Base-by-base conservation (phyloP, 208 protist species). In the Crithidia acanthocephali region DNA sequence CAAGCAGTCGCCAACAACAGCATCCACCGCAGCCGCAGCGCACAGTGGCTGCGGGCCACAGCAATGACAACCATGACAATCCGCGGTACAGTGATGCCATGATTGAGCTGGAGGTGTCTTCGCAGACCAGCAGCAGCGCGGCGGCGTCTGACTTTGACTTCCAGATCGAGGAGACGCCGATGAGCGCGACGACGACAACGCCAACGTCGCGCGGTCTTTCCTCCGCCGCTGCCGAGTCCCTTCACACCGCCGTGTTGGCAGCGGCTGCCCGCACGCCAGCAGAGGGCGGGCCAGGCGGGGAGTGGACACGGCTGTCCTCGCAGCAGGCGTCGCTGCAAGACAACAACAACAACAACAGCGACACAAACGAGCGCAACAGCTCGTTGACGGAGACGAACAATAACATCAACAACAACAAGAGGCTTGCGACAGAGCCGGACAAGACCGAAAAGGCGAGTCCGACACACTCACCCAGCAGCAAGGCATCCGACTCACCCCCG, bases 101-200 rank as follows among this genome's bases (percentile, higher is more conserved):
- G 20, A 18, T 37, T 5, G 47, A 51, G 28, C 25, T 67, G 6
- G 61, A 42, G 0, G 32, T 67, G 10, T 44, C 61, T 0, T 67
- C 47, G 32, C 47, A 67, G 25, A 67, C 47, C 1, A 42, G 47
- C 44, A 67, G 44, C 61, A 33, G 23, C 8, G 40, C 32, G 18
- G 50, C 32, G 23, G 61, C 55, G 6, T 56, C 47, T 7, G 61
- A 67, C 27, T 56, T 67, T 15, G 61, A 56, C 32, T 56, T 56
- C n/a, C 2, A 67, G n/a, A 44, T 44, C 0, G 23, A 67, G 45
- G 30, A 67, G 47, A 67, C 61, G n/a, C 44, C 47, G 22, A 67
- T 50, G 30, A 56, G 61, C 22, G 32, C 20, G 20, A 10, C 44
- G 11, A n/a, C 30, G 28, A 10, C 44, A 4, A 53, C 61, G 7